These are phyloP conservation scores for Fraxinus quadrangulata DNA, from an alignment of 257 asterid species.

Conservation along the genomic window DNA sequence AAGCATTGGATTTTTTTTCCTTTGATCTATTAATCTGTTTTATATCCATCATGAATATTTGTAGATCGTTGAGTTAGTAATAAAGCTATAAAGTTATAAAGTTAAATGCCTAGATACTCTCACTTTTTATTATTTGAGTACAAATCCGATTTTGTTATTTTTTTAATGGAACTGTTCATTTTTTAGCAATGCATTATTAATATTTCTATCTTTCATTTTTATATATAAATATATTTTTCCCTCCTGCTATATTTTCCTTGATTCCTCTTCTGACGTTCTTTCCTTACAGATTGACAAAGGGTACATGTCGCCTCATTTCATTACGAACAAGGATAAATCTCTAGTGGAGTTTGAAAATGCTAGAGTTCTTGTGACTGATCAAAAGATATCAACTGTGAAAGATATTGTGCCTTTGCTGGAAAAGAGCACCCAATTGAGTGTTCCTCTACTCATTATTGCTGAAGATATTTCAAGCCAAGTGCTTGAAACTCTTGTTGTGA, in stretches of 20 bases:
- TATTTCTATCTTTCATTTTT: slow-evolving; percentile 31
- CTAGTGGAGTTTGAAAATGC: slow-evolving; percentile 82
- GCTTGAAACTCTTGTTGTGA: slow-evolving; percentile 74
- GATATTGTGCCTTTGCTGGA: slow-evolving; percentile 90
- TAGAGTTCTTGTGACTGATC: slow-evolving; percentile 88
- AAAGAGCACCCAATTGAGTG: slow-evolving; percentile 87
- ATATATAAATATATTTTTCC: neutral
- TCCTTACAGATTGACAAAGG: slow-evolving; percentile 97
- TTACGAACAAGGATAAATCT: slow-evolving; percentile 74
- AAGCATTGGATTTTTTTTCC: neutral
- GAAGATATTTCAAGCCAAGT: slow-evolving; percentile 79
- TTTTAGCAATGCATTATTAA: no score
- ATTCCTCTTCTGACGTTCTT: slow-evolving; percentile 79
- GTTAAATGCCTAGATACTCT: neutral
- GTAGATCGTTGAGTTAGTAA: neutral
- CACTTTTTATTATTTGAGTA: neutral
- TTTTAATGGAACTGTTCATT: slow-evolving; percentile 10
- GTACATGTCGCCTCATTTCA: slow-evolving; percentile 87
- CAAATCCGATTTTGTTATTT: neutral
- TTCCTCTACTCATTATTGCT: slow-evolving; percentile 84
- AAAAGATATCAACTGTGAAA: slow-evolving; percentile 56
- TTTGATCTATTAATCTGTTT: neutral
- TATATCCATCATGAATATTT: neutral
- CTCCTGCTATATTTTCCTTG: slow-evolving; percentile 40
- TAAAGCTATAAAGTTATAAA: neutral